phyloP scores from a whole-genome alignment of 2,329 filamentous ascomycete genomes.

The Bisporella sp. region DNA sequence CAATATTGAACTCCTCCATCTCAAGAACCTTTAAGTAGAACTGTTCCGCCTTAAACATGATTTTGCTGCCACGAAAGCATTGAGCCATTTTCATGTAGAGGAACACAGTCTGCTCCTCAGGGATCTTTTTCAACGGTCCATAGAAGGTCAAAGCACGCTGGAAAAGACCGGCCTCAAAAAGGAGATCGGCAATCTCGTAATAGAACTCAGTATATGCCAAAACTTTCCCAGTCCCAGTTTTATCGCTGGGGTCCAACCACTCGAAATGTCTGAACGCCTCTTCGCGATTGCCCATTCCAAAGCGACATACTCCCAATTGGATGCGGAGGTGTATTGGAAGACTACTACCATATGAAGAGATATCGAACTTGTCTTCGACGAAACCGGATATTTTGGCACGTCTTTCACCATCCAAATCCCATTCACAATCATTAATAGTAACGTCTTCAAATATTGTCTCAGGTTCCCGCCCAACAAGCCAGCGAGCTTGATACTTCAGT shows the following conservation, averaged over 20 bases:
- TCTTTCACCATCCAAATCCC: conserved; percentile 66
- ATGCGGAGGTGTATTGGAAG: conserved; percentile 77
- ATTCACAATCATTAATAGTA: conserved; percentile 76
- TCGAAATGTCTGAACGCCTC: conserved; percentile 70
- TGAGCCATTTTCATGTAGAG: conserved; percentile 38
- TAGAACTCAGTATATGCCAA: conserved; percentile 73
- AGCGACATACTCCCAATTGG: conserved; percentile 77
- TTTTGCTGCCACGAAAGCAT: conserved; percentile 60
- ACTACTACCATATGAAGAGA: conserved; percentile 59
- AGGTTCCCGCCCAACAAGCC: conserved; percentile 68
- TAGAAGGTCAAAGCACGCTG: conserved; percentile 52
- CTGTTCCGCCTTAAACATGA: conserved; percentile 65
- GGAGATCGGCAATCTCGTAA: conserved; percentile 57
- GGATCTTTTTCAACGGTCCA: conserved; percentile 42
- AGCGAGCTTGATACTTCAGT: conserved; percentile 68
- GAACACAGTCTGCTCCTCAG: conserved; percentile 41
- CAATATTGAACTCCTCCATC: conserved; percentile 63
- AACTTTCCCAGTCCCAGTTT: conserved; percentile 41
- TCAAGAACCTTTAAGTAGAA: conserved; percentile 71
- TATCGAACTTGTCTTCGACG: conserved; percentile 42
- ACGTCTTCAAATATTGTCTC: conserved; percentile 74
- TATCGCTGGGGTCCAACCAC: conserved; percentile 59
- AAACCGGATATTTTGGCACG: conserved; percentile 58
- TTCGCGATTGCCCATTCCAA: conserved; percentile 57
- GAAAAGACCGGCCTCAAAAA: conserved; percentile 43